Percentiles rank a stretch among this genome's conserved stretches.
These are phyloP conservation scores for Kodamaea sagamina DNA, from an alignment of 805 yeast genomes.

Conservation along the genomic window DNA sequence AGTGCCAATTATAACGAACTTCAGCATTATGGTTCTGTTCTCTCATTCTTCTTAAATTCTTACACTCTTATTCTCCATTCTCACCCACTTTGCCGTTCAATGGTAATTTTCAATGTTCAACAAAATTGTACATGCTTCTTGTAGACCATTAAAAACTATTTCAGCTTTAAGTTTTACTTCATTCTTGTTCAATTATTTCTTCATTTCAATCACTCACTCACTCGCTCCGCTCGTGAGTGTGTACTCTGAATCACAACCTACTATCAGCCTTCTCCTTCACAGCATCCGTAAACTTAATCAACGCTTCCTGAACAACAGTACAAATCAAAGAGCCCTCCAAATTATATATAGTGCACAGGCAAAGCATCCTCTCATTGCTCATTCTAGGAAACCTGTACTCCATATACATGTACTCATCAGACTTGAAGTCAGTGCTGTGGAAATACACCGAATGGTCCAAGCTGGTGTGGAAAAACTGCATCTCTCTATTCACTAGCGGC, in stretches of 20 bases:
- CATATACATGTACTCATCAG: slow-evolving; percentile 37
- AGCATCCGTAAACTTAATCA: slow-evolving; percentile 17
- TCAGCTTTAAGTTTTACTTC: too few relatives aligned
- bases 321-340: slow-evolving; percentile 33
- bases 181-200: neutral
- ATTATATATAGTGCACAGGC: slow-evolving; percentile 27
- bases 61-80: too few relatives aligned
- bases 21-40: too few relatives aligned
- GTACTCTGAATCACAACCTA: slow-evolving; percentile 8
- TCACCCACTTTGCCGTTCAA: too few relatives aligned
- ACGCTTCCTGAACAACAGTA: slow-evolving; percentile 36
- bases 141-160: too few relatives aligned
- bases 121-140: too few relatives aligned
- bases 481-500: slow-evolving; percentile 7
- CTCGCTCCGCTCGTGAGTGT: too few relatives aligned
- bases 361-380: slow-evolving; percentile 37
- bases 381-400: slow-evolving; percentile 34
- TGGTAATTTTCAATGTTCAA: too few relatives aligned
- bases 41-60: too few relatives aligned
- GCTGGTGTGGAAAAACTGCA: slow-evolving; percentile 36
- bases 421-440: slow-evolving; percentile 39
- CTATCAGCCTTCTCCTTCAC: slow-evolving; percentile 9
- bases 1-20: too few relatives aligned
- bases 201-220: neutral
- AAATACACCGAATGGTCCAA: slow-evolving; percentile 39